Base-by-base conservation (phyloP, 306 rosid genomes). In the Trichosanthes cucumerina region DNA sequence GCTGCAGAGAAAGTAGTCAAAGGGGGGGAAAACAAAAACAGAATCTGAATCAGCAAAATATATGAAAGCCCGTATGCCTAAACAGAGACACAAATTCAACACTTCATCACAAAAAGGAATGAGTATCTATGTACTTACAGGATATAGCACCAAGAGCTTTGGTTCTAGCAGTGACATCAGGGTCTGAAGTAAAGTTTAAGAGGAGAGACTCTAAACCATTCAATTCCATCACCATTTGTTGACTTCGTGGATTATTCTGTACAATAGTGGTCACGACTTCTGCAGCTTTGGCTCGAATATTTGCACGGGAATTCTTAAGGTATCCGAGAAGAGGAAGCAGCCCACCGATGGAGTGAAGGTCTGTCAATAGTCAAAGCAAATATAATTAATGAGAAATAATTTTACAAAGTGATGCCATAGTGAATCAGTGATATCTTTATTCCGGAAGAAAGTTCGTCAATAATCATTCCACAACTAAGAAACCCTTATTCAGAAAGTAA, bases 241-340 rank as follows among this genome's bases (percentile, higher is more conserved):
- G 99, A 82, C 98, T 91, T 33, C 78, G 84, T 28, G 97, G 93
- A 78, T 96, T 96, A 79, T 92, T 96, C 85, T 96, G 99, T 64
- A 96, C 99, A 59, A 96, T 86, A 53, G 99, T 92, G 54, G 93
- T 89, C 69, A 96, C 89, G 34, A 92, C 96, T 36, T 96, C 97
- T 0, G 99, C 99, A 53, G 99, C 99, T 88, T 96, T 92, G 39
- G 99, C 98, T 50, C 99, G 90, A 81, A 96, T 86, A 75, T 87
- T 91, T 21, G 99, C 91, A 86, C 92, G 97, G 38, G 97, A 71
- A 54, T 87, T 96, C 84, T 89, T 92, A 4, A 96, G 91, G 85
- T 91, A 83, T 73, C 87, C 89, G 69, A 92, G 93, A 44, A 92
- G 96, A 74, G 99, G 98, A 34, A 78, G 88, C 87, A 93, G 85